Percentiles rank a stretch among this genome's conserved stretches.
Evolutionary conservation across 768 basidiomycete species (phyloP).

Genomic region (Trametes maxima): DNA sequence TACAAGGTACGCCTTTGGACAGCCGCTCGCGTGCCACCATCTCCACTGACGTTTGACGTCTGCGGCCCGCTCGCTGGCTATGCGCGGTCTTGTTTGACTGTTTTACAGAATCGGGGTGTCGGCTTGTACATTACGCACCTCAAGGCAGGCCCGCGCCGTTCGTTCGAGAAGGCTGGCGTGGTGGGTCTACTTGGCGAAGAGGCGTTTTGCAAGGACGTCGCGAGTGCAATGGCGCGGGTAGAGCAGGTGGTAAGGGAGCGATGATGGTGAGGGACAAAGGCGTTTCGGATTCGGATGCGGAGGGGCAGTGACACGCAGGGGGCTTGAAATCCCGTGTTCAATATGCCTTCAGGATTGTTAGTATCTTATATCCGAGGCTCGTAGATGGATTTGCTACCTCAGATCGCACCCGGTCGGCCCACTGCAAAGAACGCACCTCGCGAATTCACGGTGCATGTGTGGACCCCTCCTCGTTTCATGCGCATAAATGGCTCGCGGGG

Average conservation of each 20-base stretch:
- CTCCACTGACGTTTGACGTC: background rate
- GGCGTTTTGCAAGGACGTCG: conserved; percentile 47
- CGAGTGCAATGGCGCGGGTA: conserved; percentile 44
- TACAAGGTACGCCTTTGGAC: conserved; percentile 57
- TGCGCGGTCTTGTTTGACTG: background rate
- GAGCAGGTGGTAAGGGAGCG: conserved; percentile 31
- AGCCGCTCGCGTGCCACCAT: background rate
- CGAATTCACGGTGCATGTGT: too few species aligned
- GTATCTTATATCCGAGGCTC: background rate
- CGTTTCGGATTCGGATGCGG: background rate
- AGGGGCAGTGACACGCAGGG: background rate
- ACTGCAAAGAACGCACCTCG: background rate
- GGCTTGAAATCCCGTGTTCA: background rate
- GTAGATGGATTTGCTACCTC: background rate
- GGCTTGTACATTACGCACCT: conserved; percentile 50
- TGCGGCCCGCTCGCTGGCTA: background rate
- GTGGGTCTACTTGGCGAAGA: conserved; percentile 45
- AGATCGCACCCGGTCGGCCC: background rate
- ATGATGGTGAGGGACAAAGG: background rate
- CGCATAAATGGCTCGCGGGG: too few species aligned
- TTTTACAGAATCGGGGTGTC: conserved; percentile 46
- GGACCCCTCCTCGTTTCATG: too few species aligned
- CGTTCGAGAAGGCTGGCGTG: conserved; percentile 49
- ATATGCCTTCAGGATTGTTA: background rate
- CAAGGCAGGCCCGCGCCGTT: conserved; percentile 36